A percentile compares a stretch with the other conserved stretches of the same genome.
phyloP scores from a whole-genome alignment of 768 basidiomycete genomes.

The Suillus americanus region DNA sequence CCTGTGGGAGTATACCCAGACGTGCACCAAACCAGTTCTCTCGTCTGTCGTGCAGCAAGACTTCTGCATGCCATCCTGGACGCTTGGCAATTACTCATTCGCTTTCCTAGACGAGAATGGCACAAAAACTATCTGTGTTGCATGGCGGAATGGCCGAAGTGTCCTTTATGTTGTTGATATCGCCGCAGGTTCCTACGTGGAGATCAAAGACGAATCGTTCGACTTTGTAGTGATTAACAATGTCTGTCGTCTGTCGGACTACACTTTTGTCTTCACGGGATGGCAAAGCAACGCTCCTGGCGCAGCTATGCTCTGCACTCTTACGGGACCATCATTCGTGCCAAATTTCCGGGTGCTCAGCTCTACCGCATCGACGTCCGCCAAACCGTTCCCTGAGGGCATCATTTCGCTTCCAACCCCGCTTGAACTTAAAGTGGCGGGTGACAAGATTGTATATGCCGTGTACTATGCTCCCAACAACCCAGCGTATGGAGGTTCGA shows the following conservation, averaged over 20 bases:
- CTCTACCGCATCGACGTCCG: constrained; percentile 6
- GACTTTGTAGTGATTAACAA: constrained; percentile 1
- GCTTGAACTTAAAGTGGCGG: constrained; percentile 7
- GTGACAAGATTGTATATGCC: constrained; percentile 45
- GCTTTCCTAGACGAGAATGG: constrained; percentile 23
- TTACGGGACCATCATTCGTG: constrained; percentile 5
- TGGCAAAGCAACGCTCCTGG: constrained; percentile 4
- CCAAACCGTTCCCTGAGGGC: constrained; percentile 9
- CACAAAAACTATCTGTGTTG: constrained; percentile 29
- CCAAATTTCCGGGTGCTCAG: constrained; percentile 10
- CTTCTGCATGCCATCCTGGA: constrained; percentile 22
- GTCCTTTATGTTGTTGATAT: constrained; percentile 34
- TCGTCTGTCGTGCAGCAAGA: constrained; percentile 33
- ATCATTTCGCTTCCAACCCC: constrained; percentile 22
- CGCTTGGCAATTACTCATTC: constrained; percentile 18
- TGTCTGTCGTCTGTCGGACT: background rate
- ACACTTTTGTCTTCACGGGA: constrained; percentile 1
- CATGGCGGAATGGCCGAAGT: constrained; percentile 27
- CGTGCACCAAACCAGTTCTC: constrained; percentile 24
- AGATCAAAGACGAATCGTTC: background rate
- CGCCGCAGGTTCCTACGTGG: background rate
- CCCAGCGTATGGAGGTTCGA: constrained; percentile 49
- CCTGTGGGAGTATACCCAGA: constrained; percentile 24
- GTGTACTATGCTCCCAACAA: constrained; percentile 65
- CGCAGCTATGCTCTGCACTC: constrained; percentile 6